A percentile compares a stretch with the other conserved stretches of the same genome.
Conservation (phyloP, 176 grass and related monocot genomes). For the Aegilops bicornis region DNA sequence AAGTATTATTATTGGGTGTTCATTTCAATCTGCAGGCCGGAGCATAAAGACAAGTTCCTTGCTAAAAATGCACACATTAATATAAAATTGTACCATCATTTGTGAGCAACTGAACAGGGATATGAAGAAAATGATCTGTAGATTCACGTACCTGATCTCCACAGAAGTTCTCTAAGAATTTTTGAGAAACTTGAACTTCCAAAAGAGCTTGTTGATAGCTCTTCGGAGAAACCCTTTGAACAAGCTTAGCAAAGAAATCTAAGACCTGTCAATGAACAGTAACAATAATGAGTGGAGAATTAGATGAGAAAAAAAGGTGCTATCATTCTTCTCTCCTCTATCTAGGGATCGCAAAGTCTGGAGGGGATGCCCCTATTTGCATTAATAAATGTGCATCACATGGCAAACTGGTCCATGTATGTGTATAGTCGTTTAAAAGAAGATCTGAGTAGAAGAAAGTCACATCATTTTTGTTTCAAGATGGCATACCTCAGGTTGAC, state of each 20-base stretch:
- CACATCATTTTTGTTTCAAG: constrained; percentile 22
- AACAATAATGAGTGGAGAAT: background rate
- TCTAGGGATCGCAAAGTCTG: background rate
- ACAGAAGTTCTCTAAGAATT: constrained; percentile 96
- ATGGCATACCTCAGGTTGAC: constrained; percentile 66
- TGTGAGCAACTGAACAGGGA: background rate
- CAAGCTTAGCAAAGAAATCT: constrained; percentile 88
- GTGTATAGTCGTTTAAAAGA: background rate
- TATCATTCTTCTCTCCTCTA: background rate
- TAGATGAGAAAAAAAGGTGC: background rate
- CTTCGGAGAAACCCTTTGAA: constrained; percentile 94
- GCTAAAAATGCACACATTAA: background rate
- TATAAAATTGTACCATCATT: background rate
- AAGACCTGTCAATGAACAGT: constrained; percentile 41
- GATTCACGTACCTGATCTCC: constrained; percentile 78
- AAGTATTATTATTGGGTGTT: background rate
- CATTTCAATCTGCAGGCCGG: constrained; percentile 12
- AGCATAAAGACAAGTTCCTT: background rate
- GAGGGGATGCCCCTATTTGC: background rate
- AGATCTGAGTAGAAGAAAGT: background rate
- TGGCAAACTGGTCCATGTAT: background rate
- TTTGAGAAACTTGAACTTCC: constrained; percentile 92
- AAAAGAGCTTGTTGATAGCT: constrained; percentile 93
- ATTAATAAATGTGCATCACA: constrained; percentile 3
- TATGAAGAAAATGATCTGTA: constrained; percentile 15